Percentiles rank a stretch among this genome's conserved stretches.
phyloP scores from a whole-genome alignment of 116 monocot genomes.

The Cymodocea nodosa region DNA sequence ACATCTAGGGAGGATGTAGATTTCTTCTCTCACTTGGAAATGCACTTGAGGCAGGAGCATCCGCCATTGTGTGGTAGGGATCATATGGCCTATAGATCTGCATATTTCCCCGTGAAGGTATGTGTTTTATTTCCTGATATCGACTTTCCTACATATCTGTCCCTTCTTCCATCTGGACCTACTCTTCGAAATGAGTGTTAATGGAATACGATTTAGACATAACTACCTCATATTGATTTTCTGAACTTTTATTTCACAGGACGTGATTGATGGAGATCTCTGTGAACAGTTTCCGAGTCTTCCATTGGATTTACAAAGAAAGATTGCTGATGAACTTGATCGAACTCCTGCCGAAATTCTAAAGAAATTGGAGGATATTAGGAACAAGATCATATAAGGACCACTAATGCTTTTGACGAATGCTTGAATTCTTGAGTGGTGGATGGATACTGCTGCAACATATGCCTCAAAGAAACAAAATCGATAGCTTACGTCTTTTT shows the following conservation, averaged over 20 bases:
- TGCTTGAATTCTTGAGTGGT: too few relatives aligned
- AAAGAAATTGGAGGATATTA: slow-evolving; percentile 91
- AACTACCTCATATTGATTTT: background rate
- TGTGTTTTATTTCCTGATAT: background rate
- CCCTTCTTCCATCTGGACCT: too few relatives aligned
- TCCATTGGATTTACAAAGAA: slow-evolving; percentile 79
- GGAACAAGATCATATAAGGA: slow-evolving; percentile 79
- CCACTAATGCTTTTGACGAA: background rate
- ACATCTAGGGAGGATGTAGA: slow-evolving; percentile 95
- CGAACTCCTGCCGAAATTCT: slow-evolving; percentile 90
- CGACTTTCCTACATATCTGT: background rate
- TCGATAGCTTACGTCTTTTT: too few relatives aligned
- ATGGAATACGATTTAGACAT: too few relatives aligned
- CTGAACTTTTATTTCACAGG: slow-evolving; percentile 27
- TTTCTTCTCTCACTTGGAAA: slow-evolving; percentile 95
- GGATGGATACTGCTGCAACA: too few relatives aligned
- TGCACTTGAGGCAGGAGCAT: slow-evolving; percentile 97
- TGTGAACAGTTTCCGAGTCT: slow-evolving; percentile 93
- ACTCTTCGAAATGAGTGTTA: too few relatives aligned
- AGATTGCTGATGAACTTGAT: slow-evolving; percentile 97
- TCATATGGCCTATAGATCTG: slow-evolving; percentile 88
- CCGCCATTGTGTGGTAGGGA: slow-evolving; percentile 95
- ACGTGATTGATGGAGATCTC: slow-evolving; percentile 94
- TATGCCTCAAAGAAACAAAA: too few relatives aligned
- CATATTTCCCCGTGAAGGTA: slow-evolving; percentile 98